Conservation (phyloP, 768 basidiomycete species). For the Rhizopogon roseolus region DNA sequence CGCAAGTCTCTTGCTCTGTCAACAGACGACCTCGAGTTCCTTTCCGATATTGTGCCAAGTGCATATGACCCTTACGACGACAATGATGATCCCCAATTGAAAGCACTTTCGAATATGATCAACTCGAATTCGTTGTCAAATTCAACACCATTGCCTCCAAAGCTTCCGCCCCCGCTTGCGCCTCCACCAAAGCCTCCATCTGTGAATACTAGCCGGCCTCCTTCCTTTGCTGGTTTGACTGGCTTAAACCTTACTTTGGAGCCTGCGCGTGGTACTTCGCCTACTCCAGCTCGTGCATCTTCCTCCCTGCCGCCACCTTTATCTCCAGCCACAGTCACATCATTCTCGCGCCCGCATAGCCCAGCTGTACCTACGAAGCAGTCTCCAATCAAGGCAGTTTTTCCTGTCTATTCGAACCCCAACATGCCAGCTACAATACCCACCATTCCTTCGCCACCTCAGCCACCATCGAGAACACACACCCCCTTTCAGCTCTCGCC, state of each 20-base stretch:
- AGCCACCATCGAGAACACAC: constrained; percentile 13
- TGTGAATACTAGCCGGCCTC: constrained; percentile 9
- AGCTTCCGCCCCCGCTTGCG: constrained; percentile 44
- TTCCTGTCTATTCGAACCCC: constrained; percentile 4
- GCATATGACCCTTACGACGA: constrained; percentile 36
- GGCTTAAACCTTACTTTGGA: neutral
- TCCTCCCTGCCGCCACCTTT: constrained; percentile 16
- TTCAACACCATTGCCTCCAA: constrained; percentile 32
- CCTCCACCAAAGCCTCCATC: constrained; percentile 26
- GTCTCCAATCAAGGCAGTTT: neutral
- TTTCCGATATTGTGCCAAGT: constrained; percentile 63
- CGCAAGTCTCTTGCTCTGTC: constrained; percentile 67
- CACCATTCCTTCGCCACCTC: constrained; percentile 13
- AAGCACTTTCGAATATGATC: constrained; percentile 37
- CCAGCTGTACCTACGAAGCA: constrained; percentile 7
- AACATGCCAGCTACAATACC: constrained; percentile 7
- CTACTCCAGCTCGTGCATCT: constrained; percentile 8
- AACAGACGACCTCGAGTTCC: constrained; percentile 76
- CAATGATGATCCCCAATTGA: constrained; percentile 28
- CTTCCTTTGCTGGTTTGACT: constrained; percentile 6
- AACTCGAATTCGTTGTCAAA: constrained; percentile 28
- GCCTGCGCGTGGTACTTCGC: neutral
- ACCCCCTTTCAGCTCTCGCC: constrained; percentile 19
- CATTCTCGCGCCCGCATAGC: constrained; percentile 11
- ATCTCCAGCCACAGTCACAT: constrained; percentile 26